Percentiles rank a stretch among this genome's conserved stretches.
These are phyloP conservation scores for Carex cristatella DNA, from an alignment of 176 grass and related monocot species.

Conservation along the genomic window DNA sequence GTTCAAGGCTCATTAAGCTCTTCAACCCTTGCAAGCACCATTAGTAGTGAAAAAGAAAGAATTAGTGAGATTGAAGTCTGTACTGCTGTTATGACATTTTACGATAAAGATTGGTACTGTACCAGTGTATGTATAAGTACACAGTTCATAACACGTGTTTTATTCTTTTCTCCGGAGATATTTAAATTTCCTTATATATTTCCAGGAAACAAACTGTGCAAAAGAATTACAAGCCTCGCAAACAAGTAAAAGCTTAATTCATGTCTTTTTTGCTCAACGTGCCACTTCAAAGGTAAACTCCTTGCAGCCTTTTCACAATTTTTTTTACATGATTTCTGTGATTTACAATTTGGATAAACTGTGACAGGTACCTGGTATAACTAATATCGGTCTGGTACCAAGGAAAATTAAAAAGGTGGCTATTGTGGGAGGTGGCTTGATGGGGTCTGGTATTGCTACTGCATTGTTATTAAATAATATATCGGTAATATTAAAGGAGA, in stretches of 20 bases:
- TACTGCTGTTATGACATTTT: not conserved
- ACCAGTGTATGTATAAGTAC: not conserved
- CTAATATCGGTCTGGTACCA: conserved; percentile 55
- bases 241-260: conserved; percentile 74
- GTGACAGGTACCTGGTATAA: conserved; percentile 58
- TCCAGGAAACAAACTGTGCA: conserved; percentile 45
- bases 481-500: conserved; percentile 72
- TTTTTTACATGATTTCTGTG: not conserved
- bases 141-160: not conserved
- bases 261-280: conserved; percentile 81
- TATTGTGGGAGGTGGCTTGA: conserved; percentile 67
- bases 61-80: not conserved
- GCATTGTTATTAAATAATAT: conserved; percentile 52
- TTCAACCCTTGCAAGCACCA: not conserved
- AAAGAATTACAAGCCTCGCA: conserved; percentile 50
- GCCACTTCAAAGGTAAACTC: conserved; percentile 76
- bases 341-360: conserved; percentile 12
- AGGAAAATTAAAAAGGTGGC: conserved; percentile 59
- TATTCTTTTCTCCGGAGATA: not conserved
- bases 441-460: conserved; percentile 92
- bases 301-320: conserved; percentile 8
- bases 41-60: not conserved
- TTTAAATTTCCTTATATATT: conserved; percentile 26
- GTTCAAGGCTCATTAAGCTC: not conserved
- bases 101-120: not conserved